Evolutionary conservation across 78 protist species (phyloP).

Genomic region (Cavenderia fasciculata): DNA sequence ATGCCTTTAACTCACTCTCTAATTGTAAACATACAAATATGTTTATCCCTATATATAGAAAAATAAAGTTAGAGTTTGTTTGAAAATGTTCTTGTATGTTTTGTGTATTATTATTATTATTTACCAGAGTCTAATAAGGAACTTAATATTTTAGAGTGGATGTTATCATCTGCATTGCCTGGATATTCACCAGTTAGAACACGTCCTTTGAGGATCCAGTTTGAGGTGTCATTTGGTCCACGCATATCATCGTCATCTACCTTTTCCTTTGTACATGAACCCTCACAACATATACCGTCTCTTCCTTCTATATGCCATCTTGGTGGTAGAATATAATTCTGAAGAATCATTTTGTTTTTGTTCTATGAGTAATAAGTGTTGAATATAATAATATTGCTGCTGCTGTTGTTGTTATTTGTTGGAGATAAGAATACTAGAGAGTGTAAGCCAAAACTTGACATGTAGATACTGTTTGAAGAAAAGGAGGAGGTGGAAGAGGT

Average conservation of each 20-base stretch:
- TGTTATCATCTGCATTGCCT: constrained; percentile 12
- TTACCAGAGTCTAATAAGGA: constrained; percentile 52
- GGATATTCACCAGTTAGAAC: constrained; percentile 70
- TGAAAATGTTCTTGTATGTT: neutral
- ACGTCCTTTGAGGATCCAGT: constrained; percentile 36
- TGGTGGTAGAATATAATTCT: constrained; percentile 27
- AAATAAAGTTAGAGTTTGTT: neutral
- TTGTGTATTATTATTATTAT: neutral
- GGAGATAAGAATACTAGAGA: no score
- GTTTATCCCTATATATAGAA: constrained; percentile 11
- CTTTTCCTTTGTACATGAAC: neutral
- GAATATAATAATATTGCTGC: no score
- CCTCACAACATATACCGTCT: constrained; percentile 59
- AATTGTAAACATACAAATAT: constrained; percentile 72
- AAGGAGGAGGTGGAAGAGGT: no score
- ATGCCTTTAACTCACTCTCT: constrained; percentile 11
- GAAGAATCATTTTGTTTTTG: constrained; percentile 20
- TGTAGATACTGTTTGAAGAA: no score
- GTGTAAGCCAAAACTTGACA: no score
- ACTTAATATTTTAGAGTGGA: constrained; percentile 4
- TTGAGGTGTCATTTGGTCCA: constrained; percentile 41
- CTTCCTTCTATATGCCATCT: constrained; percentile 71
- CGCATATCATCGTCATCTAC: constrained; percentile 49
- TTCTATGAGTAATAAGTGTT: no score
- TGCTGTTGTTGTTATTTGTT: no score